phyloP scores from a whole-genome alignment of 78 protist genomes.

The Protostelium mycophagum region DNA sequence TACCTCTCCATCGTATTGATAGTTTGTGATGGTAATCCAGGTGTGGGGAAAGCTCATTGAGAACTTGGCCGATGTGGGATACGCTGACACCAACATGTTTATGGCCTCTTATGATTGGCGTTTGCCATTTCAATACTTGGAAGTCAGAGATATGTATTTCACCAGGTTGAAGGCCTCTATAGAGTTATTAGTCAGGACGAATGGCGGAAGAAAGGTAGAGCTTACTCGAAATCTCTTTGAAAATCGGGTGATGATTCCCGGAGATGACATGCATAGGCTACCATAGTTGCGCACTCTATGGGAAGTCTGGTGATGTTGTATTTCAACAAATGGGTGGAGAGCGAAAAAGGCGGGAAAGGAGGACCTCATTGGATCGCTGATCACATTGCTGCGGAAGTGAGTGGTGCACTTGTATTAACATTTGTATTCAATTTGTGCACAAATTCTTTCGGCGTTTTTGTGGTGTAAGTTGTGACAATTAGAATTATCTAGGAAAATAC shows the following conservation, averaged over 20 bases:
- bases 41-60: conserved; percentile 34
- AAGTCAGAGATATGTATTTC: conserved; percentile 14
- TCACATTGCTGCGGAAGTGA: conserved; percentile 2
- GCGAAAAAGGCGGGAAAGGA: conserved; percentile 1
- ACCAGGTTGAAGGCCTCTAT: neutral
- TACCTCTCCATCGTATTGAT: neutral
- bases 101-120: conserved; percentile 31
- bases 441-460: too few species aligned
- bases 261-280: conserved; percentile 2
- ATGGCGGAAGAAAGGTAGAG: neutral
- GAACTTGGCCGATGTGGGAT: conserved; percentile 36
- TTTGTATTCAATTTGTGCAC: too few species aligned
- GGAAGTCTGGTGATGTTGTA: conserved; percentile 9
- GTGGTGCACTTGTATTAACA: too few species aligned
- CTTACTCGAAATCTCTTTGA: neutral
- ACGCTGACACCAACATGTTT: conserved; percentile 8
- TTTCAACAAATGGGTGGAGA: conserved; percentile 24
- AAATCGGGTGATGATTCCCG: too few species aligned
- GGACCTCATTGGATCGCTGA: conserved; percentile 10
- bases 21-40: too few species aligned
- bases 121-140: conserved; percentile 4
- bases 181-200: neutral
- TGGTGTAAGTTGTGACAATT: too few species aligned
- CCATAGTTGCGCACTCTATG: conserved; percentile 32
- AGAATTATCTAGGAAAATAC: too few species aligned